These are phyloP conservation scores for Diaporthe citrichinensis DNA, from an alignment of 2,329 filamentous ascomycete species.

Conservation along the genomic window DNA sequence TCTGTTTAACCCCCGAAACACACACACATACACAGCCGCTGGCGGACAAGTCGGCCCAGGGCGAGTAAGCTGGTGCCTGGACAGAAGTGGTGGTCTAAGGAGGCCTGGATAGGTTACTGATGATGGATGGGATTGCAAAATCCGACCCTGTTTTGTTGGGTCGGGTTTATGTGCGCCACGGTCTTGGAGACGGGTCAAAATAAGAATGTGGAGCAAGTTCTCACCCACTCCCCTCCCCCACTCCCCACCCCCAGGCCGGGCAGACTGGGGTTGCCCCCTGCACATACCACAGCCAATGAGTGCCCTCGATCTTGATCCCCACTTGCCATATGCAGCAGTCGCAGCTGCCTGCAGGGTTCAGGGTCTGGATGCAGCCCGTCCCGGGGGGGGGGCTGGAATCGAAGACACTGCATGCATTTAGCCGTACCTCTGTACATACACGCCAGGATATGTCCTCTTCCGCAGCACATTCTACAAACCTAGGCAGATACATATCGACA, in stretches of 20 bases:
- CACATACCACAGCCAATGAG: background rate
- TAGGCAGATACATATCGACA: background rate
- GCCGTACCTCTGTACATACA: background rate
- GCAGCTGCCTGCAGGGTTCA: slow-evolving; percentile 19
- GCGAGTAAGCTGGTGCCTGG: slow-evolving; percentile 26
- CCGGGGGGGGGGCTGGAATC: background rate
- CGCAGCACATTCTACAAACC: background rate
- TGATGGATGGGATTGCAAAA: slow-evolving; percentile 5
- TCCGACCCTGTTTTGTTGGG: background rate
- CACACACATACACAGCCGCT: background rate
- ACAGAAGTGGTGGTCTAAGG: background rate
- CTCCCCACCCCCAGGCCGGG: background rate
- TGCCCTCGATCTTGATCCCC: background rate
- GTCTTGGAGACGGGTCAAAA: slow-evolving; percentile 19
- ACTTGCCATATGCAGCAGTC: slow-evolving; percentile 36
- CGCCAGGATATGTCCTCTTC: background rate
- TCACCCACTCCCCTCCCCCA: background rate
- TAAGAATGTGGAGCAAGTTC: slow-evolving; percentile 25
- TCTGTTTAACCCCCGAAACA: background rate
- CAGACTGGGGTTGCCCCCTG: slow-evolving; percentile 3
- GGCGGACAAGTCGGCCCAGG: background rate
- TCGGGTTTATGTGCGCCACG: slow-evolving; percentile 21
- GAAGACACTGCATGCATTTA: background rate
- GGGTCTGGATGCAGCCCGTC: slow-evolving; percentile 1
- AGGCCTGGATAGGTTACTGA: background rate